phyloP scores from a whole-genome alignment of 768 basidiomycete genomes.

The Leccinum uliginosum region DNA sequence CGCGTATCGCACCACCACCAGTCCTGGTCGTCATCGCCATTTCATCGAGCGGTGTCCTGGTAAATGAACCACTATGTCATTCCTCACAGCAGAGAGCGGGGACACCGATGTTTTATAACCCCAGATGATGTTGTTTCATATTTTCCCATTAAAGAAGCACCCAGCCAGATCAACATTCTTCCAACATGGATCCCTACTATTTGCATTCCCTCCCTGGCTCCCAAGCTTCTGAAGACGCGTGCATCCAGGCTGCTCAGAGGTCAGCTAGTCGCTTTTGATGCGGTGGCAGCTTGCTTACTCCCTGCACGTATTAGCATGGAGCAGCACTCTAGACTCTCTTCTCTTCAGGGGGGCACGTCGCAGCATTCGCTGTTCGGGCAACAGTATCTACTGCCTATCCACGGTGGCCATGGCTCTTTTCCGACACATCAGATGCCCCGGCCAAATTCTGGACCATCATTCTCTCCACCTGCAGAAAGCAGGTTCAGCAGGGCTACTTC shows the following conservation, averaged over 20 bases:
- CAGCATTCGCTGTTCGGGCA: background rate
- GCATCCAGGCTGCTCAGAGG: conserved; percentile 8
- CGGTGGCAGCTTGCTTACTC: conserved; percentile 6
- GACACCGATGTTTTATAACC: conserved; percentile 20
- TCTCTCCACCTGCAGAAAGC: conserved; percentile 3
- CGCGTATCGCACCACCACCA: conserved; percentile 21
- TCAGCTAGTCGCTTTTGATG: conserved; percentile 8
- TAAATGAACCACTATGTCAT: conserved; percentile 19
- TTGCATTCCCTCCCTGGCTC: conserved; percentile 1
- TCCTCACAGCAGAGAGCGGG: conserved; percentile 13
- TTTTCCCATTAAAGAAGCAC: conserved; percentile 20
- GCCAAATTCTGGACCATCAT: conserved; percentile 5
- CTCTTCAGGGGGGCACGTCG: background rate
- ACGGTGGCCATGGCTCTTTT: background rate
- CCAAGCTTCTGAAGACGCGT: conserved; percentile 5
- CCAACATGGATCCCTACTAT: conserved; percentile 16
- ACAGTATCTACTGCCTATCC: background rate
- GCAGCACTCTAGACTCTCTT: background rate
- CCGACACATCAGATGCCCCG: background rate
- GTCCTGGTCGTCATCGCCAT: conserved; percentile 23
- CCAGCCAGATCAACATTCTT: conserved; percentile 12
- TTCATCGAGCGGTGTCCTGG: conserved; percentile 15
- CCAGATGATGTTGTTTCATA: conserved; percentile 10
- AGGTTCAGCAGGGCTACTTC: background rate
- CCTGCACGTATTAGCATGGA: conserved; percentile 9